Percentiles rank a stretch among this genome's conserved stretches.
phyloP scores from a whole-genome alignment of 2,329 filamentous ascomycete genomes.

The Colletotrichum lini region DNA sequence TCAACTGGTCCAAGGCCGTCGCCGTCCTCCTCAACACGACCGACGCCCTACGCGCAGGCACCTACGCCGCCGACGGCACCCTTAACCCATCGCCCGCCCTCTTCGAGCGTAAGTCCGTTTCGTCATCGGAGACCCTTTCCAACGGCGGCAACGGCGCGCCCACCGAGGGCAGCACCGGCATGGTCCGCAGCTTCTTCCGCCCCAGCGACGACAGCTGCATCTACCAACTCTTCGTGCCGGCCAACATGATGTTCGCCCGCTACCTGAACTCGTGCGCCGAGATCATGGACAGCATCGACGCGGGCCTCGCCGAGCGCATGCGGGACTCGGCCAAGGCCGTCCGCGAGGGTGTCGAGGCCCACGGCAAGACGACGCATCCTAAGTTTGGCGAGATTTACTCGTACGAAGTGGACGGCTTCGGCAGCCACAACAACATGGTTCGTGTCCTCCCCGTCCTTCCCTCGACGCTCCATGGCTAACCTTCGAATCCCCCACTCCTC shows the following conservation, averaged over 20 bases:
- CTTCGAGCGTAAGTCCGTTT: constrained; percentile 80
- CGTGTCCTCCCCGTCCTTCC: neutral
- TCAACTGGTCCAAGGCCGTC: constrained; percentile 81
- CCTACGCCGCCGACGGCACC: constrained; percentile 74
- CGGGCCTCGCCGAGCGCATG: constrained; percentile 73
- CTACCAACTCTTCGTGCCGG: constrained; percentile 89
- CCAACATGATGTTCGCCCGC: constrained; percentile 86
- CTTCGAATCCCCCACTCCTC: neutral
- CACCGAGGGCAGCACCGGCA: constrained; percentile 81
- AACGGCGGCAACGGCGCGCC: constrained; percentile 86
- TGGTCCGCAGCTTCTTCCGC: constrained; percentile 89
- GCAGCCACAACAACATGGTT: constrained; percentile 71
- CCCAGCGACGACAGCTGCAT: constrained; percentile 91
- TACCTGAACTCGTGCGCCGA: constrained; percentile 68
- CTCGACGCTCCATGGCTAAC: neutral
- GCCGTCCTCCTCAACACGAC: constrained; percentile 78
- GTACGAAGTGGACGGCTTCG: constrained; percentile 79
- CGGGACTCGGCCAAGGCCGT: constrained; percentile 68
- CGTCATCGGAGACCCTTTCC: constrained; percentile 84
- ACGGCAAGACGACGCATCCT: constrained; percentile 76
- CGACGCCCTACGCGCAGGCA: constrained; percentile 79
- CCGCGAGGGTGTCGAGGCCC: constrained; percentile 75
- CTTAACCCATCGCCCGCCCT: constrained; percentile 77
- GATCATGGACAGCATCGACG: constrained; percentile 60
- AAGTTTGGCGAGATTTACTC: constrained; percentile 77